Base-by-base conservation (phyloP, 2,329 filamentous ascomycete genomes). In the Talaromyces atroroseus region DNA sequence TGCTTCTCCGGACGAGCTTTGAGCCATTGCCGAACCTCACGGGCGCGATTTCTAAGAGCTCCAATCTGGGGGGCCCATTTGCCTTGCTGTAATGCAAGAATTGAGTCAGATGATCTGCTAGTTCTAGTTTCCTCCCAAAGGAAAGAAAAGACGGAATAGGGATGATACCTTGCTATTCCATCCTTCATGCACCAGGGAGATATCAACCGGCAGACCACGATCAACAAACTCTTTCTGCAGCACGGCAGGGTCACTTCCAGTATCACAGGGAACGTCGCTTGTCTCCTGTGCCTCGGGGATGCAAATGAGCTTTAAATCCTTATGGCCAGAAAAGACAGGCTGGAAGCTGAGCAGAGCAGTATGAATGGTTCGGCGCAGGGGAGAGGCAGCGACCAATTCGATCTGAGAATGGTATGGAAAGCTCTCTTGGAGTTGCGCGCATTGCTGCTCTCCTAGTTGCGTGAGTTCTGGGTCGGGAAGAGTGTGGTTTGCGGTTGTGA, bases 391-490 rank as follows among this genome's bases (percentile, higher is more conserved):
- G 12, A 95, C 80, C 63, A 88, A 80, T 4, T 87, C 86, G 65
- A 94, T 76, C 40, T 79, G 72, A 60, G 77, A 74, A 68, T 88
- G 86, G 71, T 82, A 72, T 10, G 87, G 82, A 68, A 95, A 95
- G 49, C 60, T 64, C 29, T 76, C 67, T 64, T 80, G 73, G 42
- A 96, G 84, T 16, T 73, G 69, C 24, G 72, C 75, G 75, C 90
- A 95, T 79, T 96, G 90, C 60, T 83, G 66, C 68, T 86, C 79
- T 64, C 92, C 92, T n/a, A 86, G 78, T 0, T 82, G 77, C 1
- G 92, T 96, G 54, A 96, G 81, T 58, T 83, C 76, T 1, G 92
- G 91, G 67, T 96, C 92, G n/a, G 70, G 85, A 42, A 95, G 76
- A 59, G 75, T 67, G 68, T 92, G 87, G 73, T 92, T 90, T 60